A percentile compares a stretch with the other conserved stretches of the same genome.
These are phyloP conservation scores for Apiospora malaysiana DNA, from an alignment of 2,329 filamentous ascomycete species.

Conservation along the genomic window DNA sequence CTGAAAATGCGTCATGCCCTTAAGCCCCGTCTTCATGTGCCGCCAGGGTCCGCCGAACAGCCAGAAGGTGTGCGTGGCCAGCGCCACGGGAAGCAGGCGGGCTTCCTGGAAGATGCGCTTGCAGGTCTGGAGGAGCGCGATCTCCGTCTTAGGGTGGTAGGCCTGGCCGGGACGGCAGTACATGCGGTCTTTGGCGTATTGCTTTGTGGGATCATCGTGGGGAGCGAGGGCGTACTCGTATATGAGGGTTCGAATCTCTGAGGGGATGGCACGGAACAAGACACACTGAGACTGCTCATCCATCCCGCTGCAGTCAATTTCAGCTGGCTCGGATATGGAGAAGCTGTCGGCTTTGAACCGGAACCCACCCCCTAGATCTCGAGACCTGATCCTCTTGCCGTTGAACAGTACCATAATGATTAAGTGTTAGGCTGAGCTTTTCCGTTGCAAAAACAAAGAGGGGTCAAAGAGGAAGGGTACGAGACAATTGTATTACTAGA, in stretches of 20 bases:
- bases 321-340: constrained; percentile 18
- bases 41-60: constrained; percentile 22
- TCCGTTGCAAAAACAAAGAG: not conserved
- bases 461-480: not conserved
- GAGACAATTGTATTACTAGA: not conserved
- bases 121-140: constrained; percentile 22
- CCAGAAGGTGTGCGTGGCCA: constrained; percentile 25
- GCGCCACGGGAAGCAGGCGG: constrained; percentile 20
- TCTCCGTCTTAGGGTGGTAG: constrained; percentile 21
- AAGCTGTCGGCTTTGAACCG: constrained; percentile 1
- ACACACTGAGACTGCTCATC: constrained; percentile 14
- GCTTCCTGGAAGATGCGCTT: constrained; percentile 25
- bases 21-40: constrained; percentile 9
- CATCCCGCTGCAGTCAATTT: constrained; percentile 20
- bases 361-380: not conserved
- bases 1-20: not conserved
- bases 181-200: constrained; percentile 20
- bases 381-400: not conserved
- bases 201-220: constrained; percentile 17
- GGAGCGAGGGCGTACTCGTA: constrained; percentile 24
- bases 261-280: constrained; percentile 20
- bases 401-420: not conserved
- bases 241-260: constrained; percentile 20
- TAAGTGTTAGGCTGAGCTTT: not conserved
- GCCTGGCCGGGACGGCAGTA: constrained; percentile 22